Percentiles rank a stretch among this genome's conserved stretches.
These are phyloP conservation scores for Alternaria rosae DNA, from an alignment of 2,329 filamentous ascomycete genomes.

Conservation along the genomic window DNA sequence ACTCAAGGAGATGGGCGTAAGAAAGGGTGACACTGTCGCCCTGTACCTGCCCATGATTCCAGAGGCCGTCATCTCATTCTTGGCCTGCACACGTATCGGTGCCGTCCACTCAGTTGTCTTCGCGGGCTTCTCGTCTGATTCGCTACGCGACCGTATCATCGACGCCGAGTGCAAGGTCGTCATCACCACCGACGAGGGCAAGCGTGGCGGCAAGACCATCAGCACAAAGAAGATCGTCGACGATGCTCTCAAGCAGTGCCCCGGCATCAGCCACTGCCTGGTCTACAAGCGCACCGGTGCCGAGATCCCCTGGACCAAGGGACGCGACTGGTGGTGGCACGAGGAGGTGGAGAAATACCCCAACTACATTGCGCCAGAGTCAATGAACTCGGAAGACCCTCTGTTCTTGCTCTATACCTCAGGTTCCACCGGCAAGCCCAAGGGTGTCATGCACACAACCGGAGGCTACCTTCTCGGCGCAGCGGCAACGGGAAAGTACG, in stretches of 20 bases:
- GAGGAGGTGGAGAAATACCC: conserved; percentile 98
- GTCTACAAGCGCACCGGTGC: conserved; percentile 96
- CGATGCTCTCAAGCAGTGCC: conserved; percentile 95
- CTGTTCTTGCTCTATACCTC: conserved; percentile 98
- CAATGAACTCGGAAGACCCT: conserved; percentile 92
- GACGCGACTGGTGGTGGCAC: conserved; percentile 97
- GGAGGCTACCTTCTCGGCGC: conserved; percentile 94
- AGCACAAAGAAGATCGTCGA: conserved; percentile 99
- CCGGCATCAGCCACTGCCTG: conserved; percentile 81
- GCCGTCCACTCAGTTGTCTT: conserved; percentile 98
- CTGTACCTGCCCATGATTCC: conserved; percentile 99
- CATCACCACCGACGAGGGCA: conserved; percentile 97
- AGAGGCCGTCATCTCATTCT: conserved; percentile 87
- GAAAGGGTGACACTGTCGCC: conserved; percentile 96
- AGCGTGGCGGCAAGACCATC: conserved; percentile 96
- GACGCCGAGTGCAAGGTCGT: conserved; percentile 91
- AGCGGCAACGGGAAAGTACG: conserved; percentile 94
- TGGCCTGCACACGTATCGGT: conserved; percentile 90
- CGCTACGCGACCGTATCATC: conserved; percentile 90
- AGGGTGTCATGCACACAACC: conserved; percentile 98
- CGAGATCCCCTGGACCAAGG: conserved; percentile 87
- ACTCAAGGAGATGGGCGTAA: conserved; percentile 92
- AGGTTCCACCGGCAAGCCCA: conserved; percentile 96
- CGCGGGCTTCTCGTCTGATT: conserved; percentile 96
- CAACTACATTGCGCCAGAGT: conserved; percentile 85